phyloP scores from a whole-genome alignment of 2,329 filamentous ascomycete genomes.

The Aspergillus floridensis region DNA sequence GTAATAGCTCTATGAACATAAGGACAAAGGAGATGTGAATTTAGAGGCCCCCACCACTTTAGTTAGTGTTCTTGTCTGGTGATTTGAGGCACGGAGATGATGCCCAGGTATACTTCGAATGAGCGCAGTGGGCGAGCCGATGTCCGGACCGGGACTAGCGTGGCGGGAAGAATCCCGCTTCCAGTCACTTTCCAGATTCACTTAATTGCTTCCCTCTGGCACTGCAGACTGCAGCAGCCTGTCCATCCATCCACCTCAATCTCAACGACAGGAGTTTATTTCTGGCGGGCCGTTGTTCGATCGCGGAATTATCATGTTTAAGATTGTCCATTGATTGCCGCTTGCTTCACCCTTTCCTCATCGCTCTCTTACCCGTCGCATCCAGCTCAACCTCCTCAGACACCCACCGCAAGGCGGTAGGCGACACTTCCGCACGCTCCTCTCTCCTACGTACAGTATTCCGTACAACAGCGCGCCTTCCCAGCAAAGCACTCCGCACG shows the following conservation, averaged over 20 bases:
- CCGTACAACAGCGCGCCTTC: background rate
- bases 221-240: too few relatives aligned
- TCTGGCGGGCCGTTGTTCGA: too few relatives aligned
- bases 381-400: too few relatives aligned
- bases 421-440: background rate
- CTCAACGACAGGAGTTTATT: too few relatives aligned
- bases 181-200: background rate
- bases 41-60: too few relatives aligned
- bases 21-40: too few relatives aligned
- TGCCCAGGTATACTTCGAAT: background rate
- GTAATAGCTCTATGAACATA: too few relatives aligned
- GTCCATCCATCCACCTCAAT: too few relatives aligned
- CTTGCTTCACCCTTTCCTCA: too few relatives aligned
- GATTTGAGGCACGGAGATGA: background rate
- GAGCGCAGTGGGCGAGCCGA: background rate
- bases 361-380: too few relatives aligned
- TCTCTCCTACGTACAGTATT: background rate
- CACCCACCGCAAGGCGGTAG: background rate
- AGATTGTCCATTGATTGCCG: too few relatives aligned
- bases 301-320: too few relatives aligned
- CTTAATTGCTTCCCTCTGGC: background rate
- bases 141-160: background rate
- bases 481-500: background rate
- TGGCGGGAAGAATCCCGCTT: constrained; percentile 1
- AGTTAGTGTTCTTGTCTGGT: background rate